These are phyloP conservation scores for Aquilaria yunnanensis DNA, from an alignment of 345 rosid genomes.

Conservation along the genomic window DNA sequence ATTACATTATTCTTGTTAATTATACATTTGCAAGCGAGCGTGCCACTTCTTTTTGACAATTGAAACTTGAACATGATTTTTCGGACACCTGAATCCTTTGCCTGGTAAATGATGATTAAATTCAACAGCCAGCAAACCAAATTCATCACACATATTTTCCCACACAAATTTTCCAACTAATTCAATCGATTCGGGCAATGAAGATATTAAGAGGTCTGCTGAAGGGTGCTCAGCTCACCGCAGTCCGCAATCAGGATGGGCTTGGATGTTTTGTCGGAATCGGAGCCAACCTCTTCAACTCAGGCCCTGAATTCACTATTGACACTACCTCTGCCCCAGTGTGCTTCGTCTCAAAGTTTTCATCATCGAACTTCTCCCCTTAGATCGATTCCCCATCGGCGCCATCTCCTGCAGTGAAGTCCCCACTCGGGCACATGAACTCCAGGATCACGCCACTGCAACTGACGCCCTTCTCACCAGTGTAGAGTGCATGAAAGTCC, in stretches of 20 bases:
- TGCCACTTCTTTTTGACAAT: too few relatives aligned
- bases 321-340: constrained; percentile 55
- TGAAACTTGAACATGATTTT: too few relatives aligned
- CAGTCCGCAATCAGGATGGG: constrained; percentile 34
- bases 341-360: constrained; percentile 59
- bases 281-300: constrained; percentile 53
- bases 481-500: constrained; percentile 67
- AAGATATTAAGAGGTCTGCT: constrained; percentile 8
- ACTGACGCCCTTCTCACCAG: constrained; percentile 49
- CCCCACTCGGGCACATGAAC: constrained; percentile 78
- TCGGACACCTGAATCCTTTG: too few relatives aligned
- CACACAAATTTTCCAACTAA: too few relatives aligned
- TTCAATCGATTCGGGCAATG: too few relatives aligned
- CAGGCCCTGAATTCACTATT: constrained; percentile 61
- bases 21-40: too few relatives aligned
- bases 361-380: constrained; percentile 51
- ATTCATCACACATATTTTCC: too few relatives aligned
- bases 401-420: constrained; percentile 58
- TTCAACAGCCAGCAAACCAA: too few relatives aligned
- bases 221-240: constrained; percentile 33
- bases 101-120: too few relatives aligned
- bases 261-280: constrained; percentile 33
- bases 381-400: constrained; percentile 72
- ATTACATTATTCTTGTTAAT: too few relatives aligned
- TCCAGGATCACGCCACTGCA: constrained; percentile 47